A percentile compares a stretch with the other conserved stretches of the same genome.
Evolutionary conservation across 2,329 filamentous ascomycete species (phyloP).

Genomic region (Aspergillus ochraceoroseus): DNA sequence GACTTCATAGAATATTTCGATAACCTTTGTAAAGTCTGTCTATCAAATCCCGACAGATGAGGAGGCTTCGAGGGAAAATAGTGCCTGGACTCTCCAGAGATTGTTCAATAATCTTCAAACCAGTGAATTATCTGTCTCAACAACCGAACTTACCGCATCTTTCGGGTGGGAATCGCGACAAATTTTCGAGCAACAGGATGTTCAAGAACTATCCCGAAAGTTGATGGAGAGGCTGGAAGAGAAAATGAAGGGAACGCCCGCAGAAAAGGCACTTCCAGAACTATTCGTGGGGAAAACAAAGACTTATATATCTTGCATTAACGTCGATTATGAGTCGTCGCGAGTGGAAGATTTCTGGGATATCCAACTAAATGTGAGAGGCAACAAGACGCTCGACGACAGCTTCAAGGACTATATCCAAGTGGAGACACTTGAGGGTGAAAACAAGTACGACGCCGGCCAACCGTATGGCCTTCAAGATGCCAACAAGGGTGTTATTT

Average conservation of each 20-base stretch:
- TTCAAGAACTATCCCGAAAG: slow-evolving; percentile 92
- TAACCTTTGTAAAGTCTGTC: slow-evolving; percentile 59
- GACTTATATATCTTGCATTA: slow-evolving; percentile 97
- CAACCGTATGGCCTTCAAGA: slow-evolving; percentile 90
- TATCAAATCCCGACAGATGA: slow-evolving; percentile 93
- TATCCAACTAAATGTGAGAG: slow-evolving; percentile 92
- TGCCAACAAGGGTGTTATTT: slow-evolving; percentile 96
- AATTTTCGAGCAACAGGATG: slow-evolving; percentile 98
- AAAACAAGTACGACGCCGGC: slow-evolving; percentile 95
- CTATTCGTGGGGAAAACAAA: slow-evolving; percentile 98
- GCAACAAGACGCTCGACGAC: slow-evolving; percentile 86
- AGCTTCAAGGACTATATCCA: slow-evolving; percentile 96
- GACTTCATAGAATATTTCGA: background rate
- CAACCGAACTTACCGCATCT: slow-evolving; percentile 87
- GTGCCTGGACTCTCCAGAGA: slow-evolving; percentile 86
- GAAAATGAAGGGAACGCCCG: slow-evolving; percentile 94
- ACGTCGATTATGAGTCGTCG: slow-evolving; percentile 95
- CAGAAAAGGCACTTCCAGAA: slow-evolving; percentile 79
- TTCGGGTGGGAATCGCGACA: slow-evolving; percentile 98
- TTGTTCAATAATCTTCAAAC: slow-evolving; percentile 95
- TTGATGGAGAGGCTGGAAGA: slow-evolving; percentile 96
- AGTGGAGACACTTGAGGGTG: slow-evolving; percentile 93
- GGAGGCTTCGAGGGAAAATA: slow-evolving; percentile 76
- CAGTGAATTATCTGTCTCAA: slow-evolving; percentile 74
- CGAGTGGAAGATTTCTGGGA: slow-evolving; percentile 98